Base-by-base conservation (phyloP, 2,329 filamentous ascomycete genomes). In the Nemania sp. region DNA sequence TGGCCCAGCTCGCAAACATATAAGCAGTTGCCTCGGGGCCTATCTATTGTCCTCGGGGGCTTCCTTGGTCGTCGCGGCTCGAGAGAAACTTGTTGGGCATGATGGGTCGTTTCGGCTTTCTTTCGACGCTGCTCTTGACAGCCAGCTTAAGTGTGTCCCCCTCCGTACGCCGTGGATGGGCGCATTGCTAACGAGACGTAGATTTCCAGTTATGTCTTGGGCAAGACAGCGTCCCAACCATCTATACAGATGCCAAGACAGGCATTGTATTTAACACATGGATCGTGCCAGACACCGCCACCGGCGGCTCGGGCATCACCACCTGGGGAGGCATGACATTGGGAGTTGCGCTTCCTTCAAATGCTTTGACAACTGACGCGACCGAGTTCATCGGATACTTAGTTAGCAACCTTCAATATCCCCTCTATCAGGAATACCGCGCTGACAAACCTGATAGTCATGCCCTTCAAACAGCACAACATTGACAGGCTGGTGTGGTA, bases 311-410 rank as follows among this genome's bases (percentile, higher is more conserved):
- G 37, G 72, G 76, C 54, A 73, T 73, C 5, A 72, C 77, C 9
- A 77, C 77, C 15, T 65, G 70, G 51, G 81, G 79, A 57, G 79
- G 79, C 37, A 77, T 83, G 52, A 80, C 78, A 34, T 83, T 83
- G 51, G 85, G 85, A 68, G 67, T 87, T 53, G 81, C 81, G 1
- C 74, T 87, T 15, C 85, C 85, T 5, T 65, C 72, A 15, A 74
- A 80, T 68, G 82, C 81, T 1, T 64, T 80, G 47, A 78, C 74
- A 0, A 78, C 70, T 20, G 79, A 81, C 54, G 77, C 79, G 5
- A 79, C 75, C 46, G 86, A 88, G 69, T 87, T 86, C 65, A 83
- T 88, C 58, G 86, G 85, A 39, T 79, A 83, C 51, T 74, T 87
- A 49, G 85, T 86, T 65, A 65, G 79, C 56, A 17, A 18, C 10